Evolutionary conservation across 805 yeast genomes (phyloP), one percentile per base, ranked within the genome.

Genomic region (Candida verbasci): DNA sequence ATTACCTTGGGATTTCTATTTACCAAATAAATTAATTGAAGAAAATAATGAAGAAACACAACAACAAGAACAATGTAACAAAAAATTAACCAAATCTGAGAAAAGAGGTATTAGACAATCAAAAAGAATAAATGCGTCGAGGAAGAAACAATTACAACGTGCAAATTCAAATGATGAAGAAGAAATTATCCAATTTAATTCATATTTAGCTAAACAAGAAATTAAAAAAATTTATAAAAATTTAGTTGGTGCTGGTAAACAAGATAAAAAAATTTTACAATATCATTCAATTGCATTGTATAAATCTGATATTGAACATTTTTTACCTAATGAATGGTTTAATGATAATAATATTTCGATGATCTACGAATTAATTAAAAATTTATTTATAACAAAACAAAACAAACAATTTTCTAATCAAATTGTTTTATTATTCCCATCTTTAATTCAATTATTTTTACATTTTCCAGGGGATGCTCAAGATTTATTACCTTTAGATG

Each of bases 301-400:
- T 47, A 64, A 68, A 37, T 74, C 73, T 16, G 93, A 85, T 50
- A 44, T 82, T 8, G 63, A 60, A 30, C 79, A 75, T 45, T 55
- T 84, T 11, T 60, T 66, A 34, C 78, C 80, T 14, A 83, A 74
- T 24, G 82, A 81, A 50, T 84, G 93, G 91, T 59, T 84, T 21
- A 80, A 79, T 47, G 91, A 83, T 49, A 80, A 80, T 48, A 76
- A 81, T 46, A 70, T 84, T 25, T 63, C 82, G 0, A 74, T 82
- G 37, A 56, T 80, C 14, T 84, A 69, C 53, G 87, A 81, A 49
- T 68, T 70, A 40, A 42, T 63, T 28, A 35, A 29, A 33, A 51
- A 53, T 24, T 35, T 42, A 16, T 56, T 56, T 37, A 37, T 60
- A n/a, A 41, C 48, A 10, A 28, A 26, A 10, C 35, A 29, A 15